Evolutionary conservation across 441 rosid genomes (phyloP).

Genomic region (Populus hybrid): DNA sequence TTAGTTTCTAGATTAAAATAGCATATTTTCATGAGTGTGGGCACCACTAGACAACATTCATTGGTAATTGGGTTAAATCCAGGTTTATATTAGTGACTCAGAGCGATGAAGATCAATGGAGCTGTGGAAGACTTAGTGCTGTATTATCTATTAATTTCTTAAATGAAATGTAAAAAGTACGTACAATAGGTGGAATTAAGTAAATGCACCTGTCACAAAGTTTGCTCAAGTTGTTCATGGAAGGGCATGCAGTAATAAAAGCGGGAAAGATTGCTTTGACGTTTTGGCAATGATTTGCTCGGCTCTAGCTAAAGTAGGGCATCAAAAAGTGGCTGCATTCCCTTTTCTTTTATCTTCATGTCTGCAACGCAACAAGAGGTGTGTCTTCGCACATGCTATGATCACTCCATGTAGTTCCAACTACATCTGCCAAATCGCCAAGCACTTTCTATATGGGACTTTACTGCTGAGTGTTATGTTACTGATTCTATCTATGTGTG

Average conservation of each 20-base stretch:
- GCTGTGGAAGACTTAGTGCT: not conserved
- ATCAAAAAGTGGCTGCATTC: conserved; percentile 41
- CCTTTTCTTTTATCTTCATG: conserved; percentile 40
- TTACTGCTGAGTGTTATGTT: not conserved
- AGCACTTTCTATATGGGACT: not conserved
- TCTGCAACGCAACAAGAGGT: conserved; percentile 22
- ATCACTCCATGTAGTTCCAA: conserved; percentile 28
- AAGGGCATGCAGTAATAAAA: not conserved
- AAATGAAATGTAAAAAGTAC: not conserved
- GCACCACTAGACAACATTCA: not conserved
- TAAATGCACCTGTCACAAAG: not conserved
- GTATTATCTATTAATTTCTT: not conserved
- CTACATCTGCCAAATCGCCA: conserved; percentile 8
- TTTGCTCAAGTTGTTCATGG: not conserved
- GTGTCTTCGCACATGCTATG: conserved; percentile 25
- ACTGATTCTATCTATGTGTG: not conserved
- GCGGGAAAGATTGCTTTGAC: conserved; percentile 30
- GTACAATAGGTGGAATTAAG: not conserved
- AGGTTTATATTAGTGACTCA: not conserved
- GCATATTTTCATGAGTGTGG: no score
- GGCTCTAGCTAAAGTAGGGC: conserved; percentile 37
- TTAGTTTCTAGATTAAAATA: no score
- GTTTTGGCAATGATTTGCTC: conserved; percentile 35
- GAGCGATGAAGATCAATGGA: not conserved
- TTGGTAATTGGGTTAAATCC: not conserved